These are phyloP conservation scores for Cicer judaicum DNA, from an alignment of 306 rosid genomes.

Conservation along the genomic window DNA sequence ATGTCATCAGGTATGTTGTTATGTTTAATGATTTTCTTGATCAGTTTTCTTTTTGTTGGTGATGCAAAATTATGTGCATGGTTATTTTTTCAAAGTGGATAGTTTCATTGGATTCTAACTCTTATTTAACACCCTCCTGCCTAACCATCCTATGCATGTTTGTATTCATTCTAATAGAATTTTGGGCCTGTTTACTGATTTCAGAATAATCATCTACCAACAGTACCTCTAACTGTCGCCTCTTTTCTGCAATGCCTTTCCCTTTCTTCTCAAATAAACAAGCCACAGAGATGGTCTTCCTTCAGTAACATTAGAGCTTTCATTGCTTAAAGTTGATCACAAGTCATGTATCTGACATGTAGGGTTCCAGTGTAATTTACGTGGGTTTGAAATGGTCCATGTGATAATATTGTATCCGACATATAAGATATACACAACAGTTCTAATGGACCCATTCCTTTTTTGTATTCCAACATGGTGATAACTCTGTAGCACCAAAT, in stretches of 20 bases:
- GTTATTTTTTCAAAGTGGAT: slow-evolving; percentile 9
- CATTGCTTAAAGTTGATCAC: not conserved
- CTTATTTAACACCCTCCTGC: not conserved
- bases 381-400: not conserved
- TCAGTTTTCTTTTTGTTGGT: not conserved
- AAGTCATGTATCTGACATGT: slow-evolving; percentile 7
- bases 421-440: not conserved
- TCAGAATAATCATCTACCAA: not conserved
- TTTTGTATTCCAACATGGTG: not conserved
- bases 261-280: not conserved
- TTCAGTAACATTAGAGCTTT: not conserved
- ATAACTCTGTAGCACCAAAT: not conserved
- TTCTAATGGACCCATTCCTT: not conserved
- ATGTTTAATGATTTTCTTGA: not conserved
- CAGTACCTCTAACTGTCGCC: not conserved
- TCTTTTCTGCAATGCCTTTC: not conserved
- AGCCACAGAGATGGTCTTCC: slow-evolving; percentile 12
- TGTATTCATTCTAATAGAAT: not conserved
- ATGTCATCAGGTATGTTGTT: slow-evolving; percentile 85
- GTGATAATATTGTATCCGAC: not conserved
- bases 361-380: not conserved
- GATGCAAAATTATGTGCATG: not conserved
- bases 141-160: not conserved
- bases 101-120: slow-evolving; percentile 8
- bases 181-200: not conserved